Evolutionary conservation across 2,329 filamentous ascomycete species (phyloP), one percentile per base, ranked within the genome.

Genomic region (Capronia americana): DNA sequence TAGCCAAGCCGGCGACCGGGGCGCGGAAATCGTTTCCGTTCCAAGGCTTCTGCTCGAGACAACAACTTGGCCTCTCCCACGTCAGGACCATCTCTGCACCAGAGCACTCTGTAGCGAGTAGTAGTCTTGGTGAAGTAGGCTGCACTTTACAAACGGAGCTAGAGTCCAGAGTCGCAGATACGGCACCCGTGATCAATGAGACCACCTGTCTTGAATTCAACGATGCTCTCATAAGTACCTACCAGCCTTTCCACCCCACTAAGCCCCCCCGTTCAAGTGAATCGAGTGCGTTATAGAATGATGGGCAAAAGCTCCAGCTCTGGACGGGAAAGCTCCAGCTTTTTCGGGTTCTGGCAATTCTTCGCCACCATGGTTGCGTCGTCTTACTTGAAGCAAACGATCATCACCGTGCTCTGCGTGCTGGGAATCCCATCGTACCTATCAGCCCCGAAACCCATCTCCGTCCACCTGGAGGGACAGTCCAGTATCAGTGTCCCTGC

Each of bases 341-440:
- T 61, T 41, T 51, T 61, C 46, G 46, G 23, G 23, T 26, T 51
- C 20, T 50, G 44, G 11, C 58, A 53, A 20, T 38, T 61, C 20
- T 23, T 53, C 2, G 46, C 30, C 23, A 61, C 58, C 46, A 64
- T 64, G 62, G 44, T 64, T 7, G 55, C 62, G 20, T 59, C 56
- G 17, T 58, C 62, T n/a, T 64, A 54, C 34, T 44, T 64, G 30
- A 58, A 59, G 26, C 62, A 64, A 24, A 58, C 62, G 4, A 59
- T 64, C 32, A 59, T 64, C 41, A 64, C 62, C 5, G 56, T 59
- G 12, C 62, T 64, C 48, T 64, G 62, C 46, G 54, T 64, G 3
- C 62, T 64, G 7, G 62, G 62, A 7, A 64, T 64, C 24, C 62
- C 62, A 12, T 64, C 62, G 17, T 64, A 64, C 62, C 56, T 64